Base-by-base conservation (phyloP, 2,329 filamentous ascomycete genomes). In the Dryadomyces sulphureus region DNA sequence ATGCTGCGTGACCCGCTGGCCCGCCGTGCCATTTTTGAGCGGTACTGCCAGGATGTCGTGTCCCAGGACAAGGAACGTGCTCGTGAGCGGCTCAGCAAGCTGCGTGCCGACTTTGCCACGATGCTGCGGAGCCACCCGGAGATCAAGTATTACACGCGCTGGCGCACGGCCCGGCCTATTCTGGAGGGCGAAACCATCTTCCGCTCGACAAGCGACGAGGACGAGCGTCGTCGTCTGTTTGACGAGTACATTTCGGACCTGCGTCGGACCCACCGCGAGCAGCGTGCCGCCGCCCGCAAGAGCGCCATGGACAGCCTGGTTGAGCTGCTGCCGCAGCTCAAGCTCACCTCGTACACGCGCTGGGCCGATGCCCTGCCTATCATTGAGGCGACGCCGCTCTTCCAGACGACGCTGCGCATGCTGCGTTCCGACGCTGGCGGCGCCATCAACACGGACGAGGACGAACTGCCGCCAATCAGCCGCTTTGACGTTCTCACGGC, bases 51-150 rank as follows among this genome's bases (percentile, higher is more conserved):
- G 56, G 87, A 96, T 61, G 76, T 94, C 63, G 79, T 92, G 54
- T 72, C 84, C 54, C 86, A 95, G 66, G 92, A 98, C 67, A 92
- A 93, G 68, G 87, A 93, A 62, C 84, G 84, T 55, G 89, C 89
- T 59, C 90, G 94, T 64, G 90, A 96, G 65, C 82, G 92, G 60
- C 73, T 94, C 62, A 74, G 85, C 56, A 96, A 95, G 68, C 73
- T 96, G 58, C 85, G 88, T 57, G 75, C 84, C 62, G 92, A 96
- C 69, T 98, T 98, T 64, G 83, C 84, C 54, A 89, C 81, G 46
- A 98, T 98, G 92, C 75, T 98, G 54, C 87, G 83, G 65, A 89
- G 88, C 54, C 90, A 98, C 62, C 88, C 89, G 50, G 92, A 98
- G 63, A 96, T 98, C 64, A 92, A 89, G 63, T 79, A 95, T 62